A percentile compares a stretch with the other conserved stretches of the same genome.
Conservation (phyloP, 257 asterid species). For the Datura wrightii region DNA sequence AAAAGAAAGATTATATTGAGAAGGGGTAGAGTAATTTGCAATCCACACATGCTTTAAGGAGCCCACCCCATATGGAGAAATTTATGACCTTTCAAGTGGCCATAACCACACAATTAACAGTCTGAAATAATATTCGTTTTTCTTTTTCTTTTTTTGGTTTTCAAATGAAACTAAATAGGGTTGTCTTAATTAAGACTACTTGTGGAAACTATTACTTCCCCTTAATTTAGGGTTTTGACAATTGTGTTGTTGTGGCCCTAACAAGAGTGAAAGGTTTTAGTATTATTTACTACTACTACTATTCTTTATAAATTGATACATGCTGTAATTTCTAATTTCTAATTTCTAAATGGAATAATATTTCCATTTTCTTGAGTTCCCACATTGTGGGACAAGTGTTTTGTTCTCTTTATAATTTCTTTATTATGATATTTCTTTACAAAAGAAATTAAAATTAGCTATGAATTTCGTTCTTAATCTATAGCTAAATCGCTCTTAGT, state of each 20-base stretch:
- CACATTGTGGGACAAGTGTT: not conserved
- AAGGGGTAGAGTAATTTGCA: slow-evolving; percentile 24
- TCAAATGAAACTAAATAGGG: too few species aligned
- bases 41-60: slow-evolving; percentile 42
- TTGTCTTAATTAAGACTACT: too few species aligned
- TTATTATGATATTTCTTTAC: not conserved
- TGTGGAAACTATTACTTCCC: slow-evolving; percentile 28
- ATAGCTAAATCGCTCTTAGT: too few species aligned
- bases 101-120: slow-evolving; percentile 48
- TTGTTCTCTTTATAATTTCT: not conserved
- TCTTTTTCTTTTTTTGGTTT: too few species aligned
- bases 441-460: too few species aligned
- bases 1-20: slow-evolving; percentile 31
- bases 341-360: not conserved
- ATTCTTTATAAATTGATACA: not conserved
- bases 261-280: not conserved
- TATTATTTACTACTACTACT: too few species aligned
- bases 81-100: slow-evolving; percentile 43
- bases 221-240: slow-evolving; percentile 28
- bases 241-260: slow-evolving; percentile 26
- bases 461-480: too few species aligned
- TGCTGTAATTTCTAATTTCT: not conserved
- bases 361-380: not conserved
- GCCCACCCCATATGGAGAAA: slow-evolving; percentile 41
- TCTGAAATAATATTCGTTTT: too few species aligned